Evolutionary conservation across 75 land plant species (phyloP).

Genomic region (Pinus taeda): DNA sequence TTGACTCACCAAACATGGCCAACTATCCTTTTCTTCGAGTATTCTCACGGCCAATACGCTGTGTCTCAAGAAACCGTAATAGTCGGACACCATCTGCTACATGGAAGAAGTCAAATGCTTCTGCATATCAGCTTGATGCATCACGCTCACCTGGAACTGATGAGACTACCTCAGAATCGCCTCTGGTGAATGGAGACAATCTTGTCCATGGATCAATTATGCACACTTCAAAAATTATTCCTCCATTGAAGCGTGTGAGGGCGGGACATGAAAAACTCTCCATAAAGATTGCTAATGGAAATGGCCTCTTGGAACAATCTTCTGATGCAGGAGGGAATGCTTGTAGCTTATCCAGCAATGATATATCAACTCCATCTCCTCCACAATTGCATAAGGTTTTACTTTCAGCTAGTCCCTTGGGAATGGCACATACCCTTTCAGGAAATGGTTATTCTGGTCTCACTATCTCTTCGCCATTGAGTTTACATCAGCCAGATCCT

Average conservation of each 20-base stretch:
- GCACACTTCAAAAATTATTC: constrained; percentile 16
- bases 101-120: constrained; percentile 31
- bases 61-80: constrained; percentile 75
- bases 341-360: constrained; percentile 10
- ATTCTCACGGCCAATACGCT: constrained; percentile 71
- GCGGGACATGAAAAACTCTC: constrained; percentile 27
- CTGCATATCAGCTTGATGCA: constrained; percentile 30
- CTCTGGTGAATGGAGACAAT: constrained; percentile 8
- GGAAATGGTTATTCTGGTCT: neutral
- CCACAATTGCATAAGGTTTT: constrained; percentile 5
- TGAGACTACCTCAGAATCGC: constrained; percentile 31
- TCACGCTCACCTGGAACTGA: constrained; percentile 30
- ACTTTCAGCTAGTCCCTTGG: neutral
- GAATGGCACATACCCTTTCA: neutral
- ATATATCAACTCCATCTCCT: constrained; percentile 13
- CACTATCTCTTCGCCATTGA: neutral
- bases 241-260: constrained; percentile 40
- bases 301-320: constrained; percentile 17
- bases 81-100: constrained; percentile 31
- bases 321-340: constrained; percentile 25
- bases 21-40: constrained; percentile 74
- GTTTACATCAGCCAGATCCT: constrained; percentile 21
- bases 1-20: constrained; percentile 38
- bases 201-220: neutral
- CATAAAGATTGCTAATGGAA: constrained; percentile 13